phyloP scores from a whole-genome alignment of 805 yeast species.

The Yamadazyma endophytica region DNA sequence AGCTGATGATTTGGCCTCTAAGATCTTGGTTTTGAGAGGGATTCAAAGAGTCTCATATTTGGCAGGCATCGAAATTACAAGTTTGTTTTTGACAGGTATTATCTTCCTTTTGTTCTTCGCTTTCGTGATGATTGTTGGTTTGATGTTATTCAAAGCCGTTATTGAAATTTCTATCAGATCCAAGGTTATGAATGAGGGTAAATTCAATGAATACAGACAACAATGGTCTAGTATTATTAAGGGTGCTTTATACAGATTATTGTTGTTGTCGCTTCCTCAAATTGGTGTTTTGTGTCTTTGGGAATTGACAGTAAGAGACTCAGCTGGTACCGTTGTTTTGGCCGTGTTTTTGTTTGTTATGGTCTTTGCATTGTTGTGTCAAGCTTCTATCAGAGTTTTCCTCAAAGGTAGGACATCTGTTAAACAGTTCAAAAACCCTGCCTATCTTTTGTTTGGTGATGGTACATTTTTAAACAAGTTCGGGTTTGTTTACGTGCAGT shows the following conservation, averaged over 20 bases:
- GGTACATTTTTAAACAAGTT: constrained; percentile 73
- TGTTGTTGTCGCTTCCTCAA: constrained; percentile 85
- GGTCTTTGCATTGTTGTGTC: constrained; percentile 54
- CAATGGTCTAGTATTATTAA: constrained; percentile 84
- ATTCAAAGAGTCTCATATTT: constrained; percentile 85
- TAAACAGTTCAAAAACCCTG: constrained; percentile 80
- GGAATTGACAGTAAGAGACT: constrained; percentile 83
- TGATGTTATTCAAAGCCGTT: constrained; percentile 62
- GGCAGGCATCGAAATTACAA: constrained; percentile 82
- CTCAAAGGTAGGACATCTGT: constrained; percentile 70
- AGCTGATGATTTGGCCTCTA: constrained; percentile 51
- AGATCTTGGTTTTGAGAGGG: constrained; percentile 82
- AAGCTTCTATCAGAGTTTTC: constrained; percentile 73
- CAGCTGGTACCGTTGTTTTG: constrained; percentile 76
- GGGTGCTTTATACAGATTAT: constrained; percentile 82
- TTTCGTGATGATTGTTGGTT: constrained; percentile 52
- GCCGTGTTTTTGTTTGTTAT: constrained; percentile 69
- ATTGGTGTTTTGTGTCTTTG: constrained; percentile 76
- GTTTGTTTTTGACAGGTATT: constrained; percentile 80
- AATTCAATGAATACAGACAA: constrained; percentile 70
- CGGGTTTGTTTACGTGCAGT: constrained; percentile 92
- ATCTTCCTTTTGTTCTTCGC: constrained; percentile 78
- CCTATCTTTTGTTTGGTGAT: constrained; percentile 86
- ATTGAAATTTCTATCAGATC: constrained; percentile 61
- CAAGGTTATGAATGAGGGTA: constrained; percentile 55